Evolutionary conservation across 768 basidiomycete genomes (phyloP).

Genomic region (Amanita jacksonii): DNA sequence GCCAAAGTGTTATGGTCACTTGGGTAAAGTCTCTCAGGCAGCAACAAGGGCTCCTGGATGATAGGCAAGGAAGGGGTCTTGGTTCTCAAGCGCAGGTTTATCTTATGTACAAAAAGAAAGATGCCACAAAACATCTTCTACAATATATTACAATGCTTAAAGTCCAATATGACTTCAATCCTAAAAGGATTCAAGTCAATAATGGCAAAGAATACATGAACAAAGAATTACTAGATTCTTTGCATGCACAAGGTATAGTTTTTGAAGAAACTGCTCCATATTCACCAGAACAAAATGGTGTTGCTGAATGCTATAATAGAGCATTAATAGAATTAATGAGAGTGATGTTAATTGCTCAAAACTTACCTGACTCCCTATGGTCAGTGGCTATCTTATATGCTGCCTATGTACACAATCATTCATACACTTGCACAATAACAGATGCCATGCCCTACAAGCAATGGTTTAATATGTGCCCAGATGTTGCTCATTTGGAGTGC

Average conservation of each 20-base stretch:
- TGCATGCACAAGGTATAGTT: slow-evolving; percentile 14
- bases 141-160: slow-evolving; percentile 8
- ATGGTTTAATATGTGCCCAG: slow-evolving; percentile 14
- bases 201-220: slow-evolving; percentile 19
- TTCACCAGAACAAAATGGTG: slow-evolving; percentile 21
- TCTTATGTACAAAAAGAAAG: background rate
- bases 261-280: slow-evolving; percentile 20
- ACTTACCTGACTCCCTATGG: slow-evolving; percentile 17
- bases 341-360: slow-evolving; percentile 15
- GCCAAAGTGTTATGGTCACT: no score
- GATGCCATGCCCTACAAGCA: slow-evolving; percentile 12
- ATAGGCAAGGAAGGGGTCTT: no score
- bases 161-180: slow-evolving; percentile 11
- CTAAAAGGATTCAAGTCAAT: slow-evolving; percentile 13
- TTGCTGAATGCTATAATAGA: slow-evolving; percentile 21
- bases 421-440: slow-evolving; percentile 8
- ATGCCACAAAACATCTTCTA: background rate
- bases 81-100: no score
- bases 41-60: no score
- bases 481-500: slow-evolving; percentile 19
- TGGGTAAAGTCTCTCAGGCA: no score
- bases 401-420: slow-evolving; percentile 15
- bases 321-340: slow-evolving; percentile 14
- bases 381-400: slow-evolving; percentile 12
- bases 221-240: slow-evolving; percentile 11